Conservation (phyloP, 108 stramenopile genomes). For the Bacterosira constricta region DNA sequence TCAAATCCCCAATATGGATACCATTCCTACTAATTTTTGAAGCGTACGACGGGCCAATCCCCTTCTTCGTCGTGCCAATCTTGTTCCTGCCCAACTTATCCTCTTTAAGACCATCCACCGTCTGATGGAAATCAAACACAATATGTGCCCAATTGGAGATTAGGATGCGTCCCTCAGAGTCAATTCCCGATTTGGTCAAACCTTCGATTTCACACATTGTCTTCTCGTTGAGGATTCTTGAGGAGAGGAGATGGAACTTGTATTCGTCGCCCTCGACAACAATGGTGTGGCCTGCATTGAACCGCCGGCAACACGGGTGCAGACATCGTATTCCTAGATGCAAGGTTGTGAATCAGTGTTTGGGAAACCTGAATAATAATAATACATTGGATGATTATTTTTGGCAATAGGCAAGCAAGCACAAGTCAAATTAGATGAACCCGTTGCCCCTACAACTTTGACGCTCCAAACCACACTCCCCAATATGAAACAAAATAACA, state of each 20-base stretch:
- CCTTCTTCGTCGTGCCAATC: constrained; percentile 97
- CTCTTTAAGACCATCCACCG: constrained; percentile 90
- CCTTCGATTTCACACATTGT: constrained; percentile 90
- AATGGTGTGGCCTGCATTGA: constrained; percentile 98
- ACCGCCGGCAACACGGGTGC: constrained; percentile 96
- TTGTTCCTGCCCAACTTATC: constrained; percentile 83
- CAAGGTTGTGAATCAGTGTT: background rate
- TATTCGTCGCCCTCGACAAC: constrained; percentile 95
- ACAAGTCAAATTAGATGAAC: background rate
- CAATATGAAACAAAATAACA: no score
- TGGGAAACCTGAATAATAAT: background rate
- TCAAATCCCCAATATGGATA: constrained; percentile 94
- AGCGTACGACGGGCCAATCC: constrained; percentile 98
- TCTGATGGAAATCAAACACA: constrained; percentile 98
- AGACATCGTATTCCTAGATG: constrained; percentile 96
- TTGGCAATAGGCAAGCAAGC: no score
- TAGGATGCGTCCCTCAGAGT: constrained; percentile 86
- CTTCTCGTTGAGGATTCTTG: constrained; percentile 91
- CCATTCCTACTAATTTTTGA: constrained; percentile 97
- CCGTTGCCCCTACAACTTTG: no score
- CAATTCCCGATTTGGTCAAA: constrained; percentile 75
- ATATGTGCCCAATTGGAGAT: constrained; percentile 96
- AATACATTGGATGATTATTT: no score
- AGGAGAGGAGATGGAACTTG: constrained; percentile 99
- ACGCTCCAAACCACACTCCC: no score